phyloP scores from a whole-genome alignment of 2,329 filamentous ascomycete genomes.

The Clarireedia homoeocarpa region DNA sequence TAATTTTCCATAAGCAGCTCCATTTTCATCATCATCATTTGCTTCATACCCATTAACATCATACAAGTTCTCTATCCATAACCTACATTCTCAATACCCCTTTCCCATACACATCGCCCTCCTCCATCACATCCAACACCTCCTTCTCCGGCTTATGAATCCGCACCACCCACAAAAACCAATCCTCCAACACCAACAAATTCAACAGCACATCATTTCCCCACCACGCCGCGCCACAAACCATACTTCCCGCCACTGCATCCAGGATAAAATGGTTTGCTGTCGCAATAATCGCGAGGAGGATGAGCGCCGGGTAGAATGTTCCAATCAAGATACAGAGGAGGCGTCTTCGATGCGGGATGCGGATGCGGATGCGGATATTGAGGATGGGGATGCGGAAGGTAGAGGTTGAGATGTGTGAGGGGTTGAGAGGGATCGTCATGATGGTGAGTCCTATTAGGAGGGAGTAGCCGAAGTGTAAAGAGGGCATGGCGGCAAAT shows the following conservation, averaged over 20 bases:
- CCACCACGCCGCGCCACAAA: slow-evolving; percentile 52
- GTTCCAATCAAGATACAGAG: slow-evolving; percentile 45
- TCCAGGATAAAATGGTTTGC: slow-evolving; percentile 60
- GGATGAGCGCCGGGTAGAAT: slow-evolving; percentile 55
- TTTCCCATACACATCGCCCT: background rate
- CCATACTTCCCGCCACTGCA: slow-evolving; percentile 53
- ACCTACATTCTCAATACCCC: background rate
- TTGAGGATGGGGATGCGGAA: slow-evolving; percentile 23
- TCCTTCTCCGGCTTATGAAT: slow-evolving; percentile 50
- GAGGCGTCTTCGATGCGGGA: slow-evolving; percentile 40
- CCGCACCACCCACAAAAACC: slow-evolving; percentile 51
- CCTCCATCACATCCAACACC: slow-evolving; percentile 7
- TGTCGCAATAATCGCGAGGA: slow-evolving; percentile 51
- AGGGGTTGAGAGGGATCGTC: slow-evolving; percentile 52
- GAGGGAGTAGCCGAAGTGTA: slow-evolving; percentile 70
- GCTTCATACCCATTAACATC: background rate
- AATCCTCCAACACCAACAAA: slow-evolving; percentile 56
- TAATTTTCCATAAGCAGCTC: no score
- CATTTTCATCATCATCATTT: no score
- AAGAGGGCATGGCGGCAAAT: slow-evolving; percentile 68
- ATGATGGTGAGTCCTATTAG: slow-evolving; percentile 64
- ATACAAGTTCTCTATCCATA: background rate
- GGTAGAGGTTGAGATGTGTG: slow-evolving; percentile 30
- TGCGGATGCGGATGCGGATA: slow-evolving; percentile 38
- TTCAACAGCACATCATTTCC: slow-evolving; percentile 47